Percentiles rank a stretch among this genome's conserved stretches.
Conservation (phyloP, 106 monocot species). For the Allium sativum region DNA sequence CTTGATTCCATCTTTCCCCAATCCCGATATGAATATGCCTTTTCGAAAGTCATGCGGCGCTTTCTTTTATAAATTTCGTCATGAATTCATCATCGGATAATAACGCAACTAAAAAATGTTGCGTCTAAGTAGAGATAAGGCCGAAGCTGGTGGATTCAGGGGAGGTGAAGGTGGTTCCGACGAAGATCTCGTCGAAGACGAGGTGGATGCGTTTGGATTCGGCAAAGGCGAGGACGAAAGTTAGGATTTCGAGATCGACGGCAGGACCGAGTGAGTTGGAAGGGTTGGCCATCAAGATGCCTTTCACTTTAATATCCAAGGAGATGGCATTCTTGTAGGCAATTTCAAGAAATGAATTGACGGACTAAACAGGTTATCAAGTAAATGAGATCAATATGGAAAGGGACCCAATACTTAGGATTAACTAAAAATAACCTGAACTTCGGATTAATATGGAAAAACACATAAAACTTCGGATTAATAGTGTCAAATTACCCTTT, state of each 20-base stretch:
- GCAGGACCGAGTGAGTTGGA: slow-evolving; percentile 53
- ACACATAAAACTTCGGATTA: too few relatives aligned
- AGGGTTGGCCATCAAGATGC: slow-evolving; percentile 45
- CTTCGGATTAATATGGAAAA: too few relatives aligned
- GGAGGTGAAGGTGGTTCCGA: slow-evolving; percentile 18
- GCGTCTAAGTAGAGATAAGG: slow-evolving; percentile 63
- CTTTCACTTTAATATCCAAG: slow-evolving; percentile 32
- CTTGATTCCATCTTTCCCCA: slow-evolving; percentile 20
- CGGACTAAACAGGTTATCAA: too few relatives aligned
- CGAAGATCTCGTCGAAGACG: slow-evolving; percentile 50
- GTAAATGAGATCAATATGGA: too few relatives aligned
- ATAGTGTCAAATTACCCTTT: too few relatives aligned
- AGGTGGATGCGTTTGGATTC: slow-evolving; percentile 42
- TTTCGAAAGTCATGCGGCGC: slow-evolving; percentile 14
- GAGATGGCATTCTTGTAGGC: slow-evolving; percentile 27
- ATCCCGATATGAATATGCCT: slow-evolving; percentile 30
- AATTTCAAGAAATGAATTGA: too few relatives aligned
- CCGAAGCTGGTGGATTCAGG: slow-evolving; percentile 42
- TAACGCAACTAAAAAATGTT: slow-evolving; percentile 36
- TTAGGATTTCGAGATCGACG: slow-evolving; percentile 12
- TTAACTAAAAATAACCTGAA: too few relatives aligned
- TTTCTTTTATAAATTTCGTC: slow-evolving; percentile 20
- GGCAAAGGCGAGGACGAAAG: slow-evolving; percentile 18
- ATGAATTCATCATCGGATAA: slow-evolving; percentile 46
- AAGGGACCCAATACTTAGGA: too few relatives aligned